Conservation (phyloP, 345 rosid species). For the Physaria fendleri region DNA sequence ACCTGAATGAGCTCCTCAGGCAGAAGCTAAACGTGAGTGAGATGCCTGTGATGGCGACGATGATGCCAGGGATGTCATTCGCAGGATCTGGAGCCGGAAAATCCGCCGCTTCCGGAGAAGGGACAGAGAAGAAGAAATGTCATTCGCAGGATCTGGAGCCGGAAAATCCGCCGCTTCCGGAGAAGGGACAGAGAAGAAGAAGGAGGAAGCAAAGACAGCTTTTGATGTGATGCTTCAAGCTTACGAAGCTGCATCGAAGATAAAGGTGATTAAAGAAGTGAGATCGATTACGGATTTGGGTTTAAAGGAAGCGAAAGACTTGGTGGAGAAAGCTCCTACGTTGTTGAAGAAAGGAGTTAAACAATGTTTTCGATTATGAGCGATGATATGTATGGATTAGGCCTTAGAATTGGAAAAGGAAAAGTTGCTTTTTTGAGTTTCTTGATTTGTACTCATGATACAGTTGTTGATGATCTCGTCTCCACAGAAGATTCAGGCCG, state of each 20-base stretch:
- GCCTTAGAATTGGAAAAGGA: background rate
- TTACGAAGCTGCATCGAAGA: constrained; percentile 66
- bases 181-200: constrained; percentile 43
- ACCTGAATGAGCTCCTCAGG: constrained; percentile 62
- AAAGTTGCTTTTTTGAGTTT: constrained; percentile 37
- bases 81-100: constrained; percentile 39
- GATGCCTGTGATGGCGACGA: constrained; percentile 77
- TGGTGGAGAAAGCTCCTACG: constrained; percentile 90
- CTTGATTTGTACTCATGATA: constrained; percentile 24
- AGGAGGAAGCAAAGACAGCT: constrained; percentile 55
- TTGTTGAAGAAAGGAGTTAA: constrained; percentile 82
- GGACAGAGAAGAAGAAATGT: constrained; percentile 51
- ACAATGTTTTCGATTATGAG: too few relatives aligned
- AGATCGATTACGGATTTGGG: constrained; percentile 76
- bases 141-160: constrained; percentile 40
- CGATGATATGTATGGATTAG: too few relatives aligned
- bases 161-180: constrained; percentile 36
- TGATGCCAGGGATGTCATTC: constrained; percentile 89
- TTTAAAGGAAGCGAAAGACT: constrained; percentile 89
- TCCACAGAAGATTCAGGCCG: background rate
- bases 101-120: constrained; percentile 36
- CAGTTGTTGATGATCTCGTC: constrained; percentile 1
- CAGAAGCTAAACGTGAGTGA: constrained; percentile 51
- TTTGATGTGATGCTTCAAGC: constrained; percentile 83
- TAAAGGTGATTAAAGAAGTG: constrained; percentile 91